Conservation (phyloP, 345 rosid genomes). For the Passiflora organensis region DNA sequence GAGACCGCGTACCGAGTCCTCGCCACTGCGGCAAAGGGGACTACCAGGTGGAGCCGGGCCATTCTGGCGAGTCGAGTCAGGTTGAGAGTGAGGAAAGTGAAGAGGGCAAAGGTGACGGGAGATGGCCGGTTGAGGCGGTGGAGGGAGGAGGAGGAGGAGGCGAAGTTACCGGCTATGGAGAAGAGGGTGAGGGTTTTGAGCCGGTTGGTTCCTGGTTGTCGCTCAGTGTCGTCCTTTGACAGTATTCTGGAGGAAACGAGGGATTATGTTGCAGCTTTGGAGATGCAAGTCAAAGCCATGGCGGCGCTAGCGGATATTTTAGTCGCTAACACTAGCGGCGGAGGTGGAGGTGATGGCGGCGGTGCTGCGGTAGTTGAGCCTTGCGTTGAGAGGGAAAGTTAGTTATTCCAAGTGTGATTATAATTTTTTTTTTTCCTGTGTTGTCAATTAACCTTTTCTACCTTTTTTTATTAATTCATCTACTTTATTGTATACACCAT, state of each 20-base stretch:
- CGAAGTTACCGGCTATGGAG: slow-evolving; percentile 45
- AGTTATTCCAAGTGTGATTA: slow-evolving; percentile 23
- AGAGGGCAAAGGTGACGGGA: slow-evolving; percentile 36
- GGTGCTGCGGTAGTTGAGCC: background rate
- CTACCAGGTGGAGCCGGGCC: slow-evolving; percentile 71
- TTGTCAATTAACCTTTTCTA: slow-evolving; percentile 7
- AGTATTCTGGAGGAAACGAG: slow-evolving; percentile 68
- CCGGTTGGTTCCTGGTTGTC: slow-evolving; percentile 86
- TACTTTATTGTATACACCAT: slow-evolving; percentile 34
- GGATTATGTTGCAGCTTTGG: slow-evolving; percentile 85
- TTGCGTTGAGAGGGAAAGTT: background rate
- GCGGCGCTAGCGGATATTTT: slow-evolving; percentile 50
- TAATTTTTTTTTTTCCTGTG: background rate
- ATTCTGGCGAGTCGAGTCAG: slow-evolving; percentile 42
- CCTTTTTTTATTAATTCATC: slow-evolving; percentile 16
- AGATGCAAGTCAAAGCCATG: slow-evolving; percentile 94
- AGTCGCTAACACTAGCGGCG: slow-evolving; percentile 11
- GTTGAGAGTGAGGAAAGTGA: slow-evolving; percentile 38
- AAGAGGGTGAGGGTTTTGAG: slow-evolving; percentile 45
- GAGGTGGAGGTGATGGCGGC: background rate
- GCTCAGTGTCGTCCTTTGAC: slow-evolving; percentile 41
- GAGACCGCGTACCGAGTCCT: slow-evolving; percentile 44
- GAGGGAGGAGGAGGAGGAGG: slow-evolving; percentile 12
- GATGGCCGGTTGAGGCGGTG: slow-evolving; percentile 26
- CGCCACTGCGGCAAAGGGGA: slow-evolving; percentile 57